phyloP scores from a whole-genome alignment of 2,329 filamentous ascomycete genomes.

The Colletotrichum trifolii region DNA sequence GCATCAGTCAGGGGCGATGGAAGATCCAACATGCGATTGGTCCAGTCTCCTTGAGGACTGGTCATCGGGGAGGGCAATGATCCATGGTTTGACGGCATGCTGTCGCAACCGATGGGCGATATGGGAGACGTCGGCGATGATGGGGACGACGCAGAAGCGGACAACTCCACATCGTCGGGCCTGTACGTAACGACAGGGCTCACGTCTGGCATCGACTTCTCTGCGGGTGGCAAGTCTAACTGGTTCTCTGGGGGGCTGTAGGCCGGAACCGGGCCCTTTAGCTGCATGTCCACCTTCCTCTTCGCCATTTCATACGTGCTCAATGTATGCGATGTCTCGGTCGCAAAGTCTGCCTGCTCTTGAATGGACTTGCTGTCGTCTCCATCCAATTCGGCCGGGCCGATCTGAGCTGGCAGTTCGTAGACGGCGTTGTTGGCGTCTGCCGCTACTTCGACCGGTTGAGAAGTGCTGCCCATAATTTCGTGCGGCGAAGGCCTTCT shows the following conservation, averaged over 20 bases:
- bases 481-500: conserved; percentile 41
- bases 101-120: conserved; percentile 43
- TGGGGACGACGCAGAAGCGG: conserved; percentile 42
- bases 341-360: conserved; percentile 54
- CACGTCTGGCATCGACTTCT: conserved; percentile 49
- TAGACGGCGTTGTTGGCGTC: conserved; percentile 61
- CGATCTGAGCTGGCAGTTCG: conserved; percentile 59
- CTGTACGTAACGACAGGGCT: conserved; percentile 49
- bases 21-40: conserved; percentile 49
- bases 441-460: conserved; percentile 53
- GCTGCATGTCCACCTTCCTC: conserved; percentile 62
- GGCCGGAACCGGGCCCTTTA: conserved; percentile 61
- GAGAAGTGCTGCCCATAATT: conserved; percentile 44
- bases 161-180: conserved; percentile 45
- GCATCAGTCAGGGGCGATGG: conserved; percentile 54
- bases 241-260: conserved; percentile 55
- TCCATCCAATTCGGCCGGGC: conserved; percentile 61
- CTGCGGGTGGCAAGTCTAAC: conserved; percentile 42
- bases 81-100: conserved; percentile 52
- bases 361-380: conserved; percentile 50
- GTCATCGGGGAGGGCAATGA: conserved; percentile 62
- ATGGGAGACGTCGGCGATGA: conserved; percentile 43
- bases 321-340: conserved; percentile 51
- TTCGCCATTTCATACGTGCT: conserved; percentile 63
- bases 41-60: conserved; percentile 58